Evolutionary conservation across 768 basidiomycete genomes (phyloP), one percentile per base, ranked within the genome.

Genomic region (Xerocomus brunneocitrinus): DNA sequence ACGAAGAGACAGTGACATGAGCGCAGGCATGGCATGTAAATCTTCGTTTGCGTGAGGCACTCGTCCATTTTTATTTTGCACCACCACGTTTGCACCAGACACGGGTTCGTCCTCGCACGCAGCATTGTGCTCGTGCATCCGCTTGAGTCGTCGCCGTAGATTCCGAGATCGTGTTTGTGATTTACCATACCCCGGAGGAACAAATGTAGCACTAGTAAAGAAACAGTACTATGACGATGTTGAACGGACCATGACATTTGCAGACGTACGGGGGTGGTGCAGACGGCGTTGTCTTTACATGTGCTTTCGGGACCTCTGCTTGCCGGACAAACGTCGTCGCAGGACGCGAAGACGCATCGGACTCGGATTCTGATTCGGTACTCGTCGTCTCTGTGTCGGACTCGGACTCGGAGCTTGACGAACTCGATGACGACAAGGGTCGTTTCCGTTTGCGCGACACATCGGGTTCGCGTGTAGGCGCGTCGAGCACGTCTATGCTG

Each of bases 171-270:
- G 80, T 3, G 85, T 87, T 2, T 77, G 65, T 0, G 77, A 64
- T 64, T 82, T 85, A 13, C 85, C 85, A 24, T 71, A 66, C 3
- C 85, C 84, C 0, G 84, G 84, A 2, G 84, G 82, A 9, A 84
- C 75, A 8, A 52, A 19, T 19, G 19, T 19, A 19, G 19, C 19
- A 19, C 19, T 19, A 19, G 32, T 47, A 27, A 60, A 28, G 0
- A 16, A 31, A 38, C 2, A 5, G 19, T 19, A 19, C 19, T 19
- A 8, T 44, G 36, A 44, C 16, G 31, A 13, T 14, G 19, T 39
- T 4, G 25, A 25, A 71, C 70, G 10, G 32, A 12, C 28, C 38
- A 2, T 24, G n/a, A 44, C 12, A 0, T 14, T 1, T 12, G 16
- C 35, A 0, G 35, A 59, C 64, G 44, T 35, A 44, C 53, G 25